phyloP scores from a whole-genome alignment of 495 filamentous ascomycete species.

The Glonium stellatum region DNA sequence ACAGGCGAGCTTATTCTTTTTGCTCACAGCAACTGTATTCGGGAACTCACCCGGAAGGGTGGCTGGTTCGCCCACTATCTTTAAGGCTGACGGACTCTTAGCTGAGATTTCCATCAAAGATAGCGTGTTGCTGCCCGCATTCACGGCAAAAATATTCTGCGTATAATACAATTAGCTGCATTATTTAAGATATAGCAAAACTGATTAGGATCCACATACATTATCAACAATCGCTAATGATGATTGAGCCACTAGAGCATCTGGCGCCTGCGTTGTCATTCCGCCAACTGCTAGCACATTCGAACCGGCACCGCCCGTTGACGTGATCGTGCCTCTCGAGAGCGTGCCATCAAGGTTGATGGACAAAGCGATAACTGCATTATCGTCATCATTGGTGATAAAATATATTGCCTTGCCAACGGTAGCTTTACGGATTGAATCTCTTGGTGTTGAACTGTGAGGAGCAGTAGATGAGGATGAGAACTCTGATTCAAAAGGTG shows the following conservation, averaged over 20 bases:
- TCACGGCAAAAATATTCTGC: slow-evolving; percentile 48
- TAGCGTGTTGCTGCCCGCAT: slow-evolving; percentile 53
- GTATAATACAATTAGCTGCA: background rate
- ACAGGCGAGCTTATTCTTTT: slow-evolving; percentile 44
- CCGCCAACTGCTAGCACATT: slow-evolving; percentile 30
- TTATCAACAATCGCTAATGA: slow-evolving; percentile 43
- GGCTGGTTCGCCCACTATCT: slow-evolving; percentile 39
- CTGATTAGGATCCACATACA: too few relatives aligned
- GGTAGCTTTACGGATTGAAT: too few relatives aligned
- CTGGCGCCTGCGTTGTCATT: slow-evolving; percentile 32
- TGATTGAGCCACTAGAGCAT: slow-evolving; percentile 48
- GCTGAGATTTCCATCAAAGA: slow-evolving; percentile 47
- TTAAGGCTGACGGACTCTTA: slow-evolving; percentile 41
- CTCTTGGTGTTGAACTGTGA: too few relatives aligned
- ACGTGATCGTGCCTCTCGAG: slow-evolving; percentile 17
- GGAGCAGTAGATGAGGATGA: too few relatives aligned
- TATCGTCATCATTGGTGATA: slow-evolving; percentile 28
- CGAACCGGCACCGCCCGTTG: slow-evolving; percentile 23
- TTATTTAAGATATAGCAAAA: background rate
- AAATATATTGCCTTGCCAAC: slow-evolving; percentile 28
- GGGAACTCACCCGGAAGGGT: slow-evolving; percentile 50
- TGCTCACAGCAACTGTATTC: slow-evolving; percentile 47
- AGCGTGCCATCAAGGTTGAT: slow-evolving; percentile 27
- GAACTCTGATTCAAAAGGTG: too few relatives aligned
- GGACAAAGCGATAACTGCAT: slow-evolving; percentile 23